Evolutionary conservation across 2,329 filamentous ascomycete genomes (phyloP), one percentile per base, ranked within the genome.

Genomic region (Fusarium nodosum): DNA sequence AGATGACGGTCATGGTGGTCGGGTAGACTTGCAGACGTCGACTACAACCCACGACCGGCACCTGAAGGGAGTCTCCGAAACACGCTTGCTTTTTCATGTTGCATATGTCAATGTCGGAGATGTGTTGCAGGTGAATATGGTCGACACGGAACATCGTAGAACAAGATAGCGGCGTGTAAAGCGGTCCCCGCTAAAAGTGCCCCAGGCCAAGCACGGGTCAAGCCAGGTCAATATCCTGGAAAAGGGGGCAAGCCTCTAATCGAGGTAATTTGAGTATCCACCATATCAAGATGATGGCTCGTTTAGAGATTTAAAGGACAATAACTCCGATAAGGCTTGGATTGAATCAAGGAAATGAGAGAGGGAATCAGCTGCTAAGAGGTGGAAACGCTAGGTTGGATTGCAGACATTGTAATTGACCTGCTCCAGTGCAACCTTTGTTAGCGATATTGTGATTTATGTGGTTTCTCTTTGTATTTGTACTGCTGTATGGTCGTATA

Each of bases 231-330:
- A 55, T 60, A 67, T 65, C 58, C 57, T 45, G 58, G 69, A 51
- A 73, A 74, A 74, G 64, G 72, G 72, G 72, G 72, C 41, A 56
- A 22, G 59, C 46, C 60, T 64, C 69, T 71, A 72, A 64, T 64
- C 46, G 60, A 56, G 42, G 69, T 72, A 74, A 74, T 74, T 74
- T 73, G 69, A 48, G 64, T 51, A 69, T 68, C 72, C 72, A 74
- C 72, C 74, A 52, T 53, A 64, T 73, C 68, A 63, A 73, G 69
- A 73, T 72, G 71, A 72, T 69, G 42, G 47, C 62, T 56, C 52
- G 53, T 60, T 57, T 64, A 61, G 36, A 54, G 54, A 60, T 68
- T 64, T 46, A 60, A 59, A 53, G 46, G 54, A 51, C 50, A 54
- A 44, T 48, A 55, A 45, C 36, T 39, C 52, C 56, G 57, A 59